Conservation (phyloP, 805 yeast genomes). For the Zygotorulaspora danielsina region DNA sequence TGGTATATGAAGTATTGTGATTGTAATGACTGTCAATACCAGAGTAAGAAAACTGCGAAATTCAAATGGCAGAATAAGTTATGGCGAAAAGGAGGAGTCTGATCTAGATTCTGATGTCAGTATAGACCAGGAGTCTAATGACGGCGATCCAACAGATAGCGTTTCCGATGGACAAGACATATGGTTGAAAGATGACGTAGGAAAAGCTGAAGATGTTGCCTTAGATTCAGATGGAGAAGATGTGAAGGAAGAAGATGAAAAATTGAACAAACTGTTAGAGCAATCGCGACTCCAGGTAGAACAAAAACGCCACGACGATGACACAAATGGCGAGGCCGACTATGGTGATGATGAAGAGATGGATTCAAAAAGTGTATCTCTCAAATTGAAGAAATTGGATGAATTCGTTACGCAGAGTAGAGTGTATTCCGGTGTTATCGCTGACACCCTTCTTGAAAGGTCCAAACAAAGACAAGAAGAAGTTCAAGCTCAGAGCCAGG, state of each 20-base stretch:
- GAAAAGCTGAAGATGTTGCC: slow-evolving; percentile 21
- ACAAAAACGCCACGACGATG: slow-evolving; percentile 12
- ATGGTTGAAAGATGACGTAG: slow-evolving; percentile 29
- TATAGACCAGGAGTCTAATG: slow-evolving; percentile 17
- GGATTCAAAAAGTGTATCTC: slow-evolving; percentile 46
- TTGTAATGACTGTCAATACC: neutral
- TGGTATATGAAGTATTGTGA: no score
- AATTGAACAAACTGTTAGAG: slow-evolving; percentile 14
- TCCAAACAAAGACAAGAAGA: slow-evolving; percentile 42
- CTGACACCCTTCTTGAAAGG: slow-evolving; percentile 59
- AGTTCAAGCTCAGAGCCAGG: slow-evolving; percentile 17
- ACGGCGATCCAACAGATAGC: slow-evolving; percentile 3
- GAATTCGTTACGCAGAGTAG: slow-evolving; percentile 82
- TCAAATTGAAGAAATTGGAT: slow-evolving; percentile 61
- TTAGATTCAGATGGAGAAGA: slow-evolving; percentile 27
- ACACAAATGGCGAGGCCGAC: slow-evolving; percentile 2
- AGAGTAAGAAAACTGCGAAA: neutral
- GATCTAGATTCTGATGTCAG: slow-evolving; percentile 26
- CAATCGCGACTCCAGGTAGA: slow-evolving; percentile 9
- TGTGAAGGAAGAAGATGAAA: slow-evolving; percentile 14
- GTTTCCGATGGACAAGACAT: slow-evolving; percentile 12
- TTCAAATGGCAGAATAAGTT: slow-evolving; percentile 7
- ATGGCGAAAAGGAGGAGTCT: slow-evolving; percentile 31
- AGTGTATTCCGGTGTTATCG: slow-evolving; percentile 78
- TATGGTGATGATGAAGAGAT: slow-evolving; percentile 25